These are phyloP conservation scores for Cladosporium austrohemisphaericum DNA, from an alignment of 2,329 filamentous ascomycete genomes.

Conservation along the genomic window DNA sequence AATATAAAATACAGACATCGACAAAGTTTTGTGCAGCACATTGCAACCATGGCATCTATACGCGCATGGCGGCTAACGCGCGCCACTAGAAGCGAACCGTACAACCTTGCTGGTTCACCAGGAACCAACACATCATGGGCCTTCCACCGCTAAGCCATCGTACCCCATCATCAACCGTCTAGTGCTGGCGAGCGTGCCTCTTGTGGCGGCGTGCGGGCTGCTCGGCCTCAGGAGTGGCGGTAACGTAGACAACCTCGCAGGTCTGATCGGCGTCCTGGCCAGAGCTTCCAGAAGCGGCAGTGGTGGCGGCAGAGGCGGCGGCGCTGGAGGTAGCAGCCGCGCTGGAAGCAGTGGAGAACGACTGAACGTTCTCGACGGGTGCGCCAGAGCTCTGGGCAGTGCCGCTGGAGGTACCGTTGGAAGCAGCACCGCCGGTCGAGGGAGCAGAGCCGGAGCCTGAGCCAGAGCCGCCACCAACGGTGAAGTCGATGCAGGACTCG, in stretches of 20 bases:
- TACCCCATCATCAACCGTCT: background rate
- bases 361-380: background rate
- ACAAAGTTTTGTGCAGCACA: too few relatives aligned
- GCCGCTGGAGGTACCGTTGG: background rate
- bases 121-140: slow-evolving; percentile 1
- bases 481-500: slow-evolving; percentile 61
- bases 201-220: slow-evolving; percentile 4
- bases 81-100: slow-evolving; percentile 6
- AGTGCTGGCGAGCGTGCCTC: background rate
- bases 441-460: background rate
- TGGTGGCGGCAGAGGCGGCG: background rate
- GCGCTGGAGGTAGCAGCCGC: background rate
- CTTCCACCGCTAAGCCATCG: background rate
- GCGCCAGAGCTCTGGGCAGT: background rate
- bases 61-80: too few relatives aligned
- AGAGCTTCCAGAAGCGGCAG: background rate
- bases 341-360: background rate
- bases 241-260: slow-evolving; percentile 14
- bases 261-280: slow-evolving; percentile 1
- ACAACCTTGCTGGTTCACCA: slow-evolving; percentile 2
- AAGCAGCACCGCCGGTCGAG: background rate
- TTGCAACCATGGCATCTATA: too few relatives aligned
- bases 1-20: too few relatives aligned
- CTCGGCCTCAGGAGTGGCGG: slow-evolving; percentile 2
- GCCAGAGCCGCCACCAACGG: slow-evolving; percentile 30